Conservation (phyloP, 1,139 yeast genomes). For the Lizanozyma gosingica region DNA sequence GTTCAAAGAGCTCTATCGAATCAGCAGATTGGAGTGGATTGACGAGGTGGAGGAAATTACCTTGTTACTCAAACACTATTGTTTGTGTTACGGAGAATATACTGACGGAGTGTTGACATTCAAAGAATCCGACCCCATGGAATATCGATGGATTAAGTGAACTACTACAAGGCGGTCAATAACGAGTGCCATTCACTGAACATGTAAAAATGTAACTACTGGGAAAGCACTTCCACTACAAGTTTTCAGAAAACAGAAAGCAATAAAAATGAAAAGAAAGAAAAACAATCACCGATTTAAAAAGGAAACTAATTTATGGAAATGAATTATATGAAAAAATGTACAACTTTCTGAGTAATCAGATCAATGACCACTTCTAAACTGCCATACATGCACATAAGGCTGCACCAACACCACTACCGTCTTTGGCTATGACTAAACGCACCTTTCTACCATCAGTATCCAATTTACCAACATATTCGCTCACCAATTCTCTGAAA, state of each 20-base stretch:
- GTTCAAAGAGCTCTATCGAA: constrained; percentile 38
- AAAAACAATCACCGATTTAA: too few species aligned
- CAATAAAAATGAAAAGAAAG: too few species aligned
- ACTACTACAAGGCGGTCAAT: too few species aligned
- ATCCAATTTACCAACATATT: constrained; percentile 64
- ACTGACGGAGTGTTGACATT: constrained; percentile 15
- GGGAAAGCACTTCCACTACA: too few species aligned
- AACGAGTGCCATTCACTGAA: too few species aligned
- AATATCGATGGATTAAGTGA: background rate
- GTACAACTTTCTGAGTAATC: background rate
- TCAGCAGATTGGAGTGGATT: constrained; percentile 60
- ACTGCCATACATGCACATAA: constrained; percentile 56
- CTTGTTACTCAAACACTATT: constrained; percentile 70
- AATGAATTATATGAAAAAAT: background rate
- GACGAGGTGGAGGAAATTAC: constrained; percentile 87
- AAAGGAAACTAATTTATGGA: too few species aligned
- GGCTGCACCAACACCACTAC: constrained; percentile 96
- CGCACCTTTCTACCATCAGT: constrained; percentile 64
- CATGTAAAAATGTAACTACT: too few species aligned
- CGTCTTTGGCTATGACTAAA: constrained; percentile 81
- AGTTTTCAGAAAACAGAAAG: too few species aligned
- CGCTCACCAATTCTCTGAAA: constrained; percentile 65
- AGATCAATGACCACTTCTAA: too few species aligned
- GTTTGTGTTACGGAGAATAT: constrained; percentile 28
- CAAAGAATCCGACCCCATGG: background rate